A percentile compares a stretch with the other conserved stretches of the same genome.
Conservation (phyloP, 441 rosid species). For the Gossypium trilobum region DNA sequence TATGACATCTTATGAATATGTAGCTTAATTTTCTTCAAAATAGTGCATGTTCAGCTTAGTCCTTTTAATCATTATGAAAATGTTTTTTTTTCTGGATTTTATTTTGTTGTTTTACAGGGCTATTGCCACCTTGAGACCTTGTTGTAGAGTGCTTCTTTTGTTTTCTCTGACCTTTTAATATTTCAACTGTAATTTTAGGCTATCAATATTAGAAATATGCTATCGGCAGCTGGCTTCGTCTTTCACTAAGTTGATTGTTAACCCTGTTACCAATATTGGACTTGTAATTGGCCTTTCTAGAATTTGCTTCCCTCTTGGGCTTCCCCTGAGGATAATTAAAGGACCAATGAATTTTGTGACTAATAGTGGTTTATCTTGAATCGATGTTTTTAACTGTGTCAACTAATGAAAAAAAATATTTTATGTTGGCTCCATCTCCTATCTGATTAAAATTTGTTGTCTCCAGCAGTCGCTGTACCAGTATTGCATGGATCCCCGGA, state of each 20-base stretch:
- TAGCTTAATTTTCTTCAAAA: not conserved
- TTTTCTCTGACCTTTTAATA: not conserved
- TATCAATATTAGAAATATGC: not conserved
- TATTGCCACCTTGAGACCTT: not conserved
- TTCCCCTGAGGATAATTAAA: not conserved
- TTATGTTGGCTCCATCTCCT: not conserved
- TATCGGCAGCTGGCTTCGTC: not conserved
- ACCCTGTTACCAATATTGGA: not conserved
- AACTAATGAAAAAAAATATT: too few relatives aligned
- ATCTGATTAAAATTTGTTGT: constrained; percentile 17
- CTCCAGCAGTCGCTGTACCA: constrained; percentile 71
- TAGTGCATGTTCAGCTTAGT: not conserved
- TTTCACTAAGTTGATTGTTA: not conserved
- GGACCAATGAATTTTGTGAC: not conserved
- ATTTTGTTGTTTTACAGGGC: not conserved
- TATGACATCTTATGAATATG: not conserved
- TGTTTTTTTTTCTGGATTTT: not conserved
- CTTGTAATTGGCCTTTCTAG: not conserved
- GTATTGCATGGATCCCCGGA: constrained; percentile 90
- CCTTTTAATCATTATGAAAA: not conserved
- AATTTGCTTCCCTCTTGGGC: not conserved
- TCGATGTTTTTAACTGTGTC: not conserved
- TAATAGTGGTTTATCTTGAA: not conserved
- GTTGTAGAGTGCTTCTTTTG: not conserved
- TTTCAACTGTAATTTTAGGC: not conserved